A percentile compares a stretch with the other conserved stretches of the same genome.
phyloP scores from a whole-genome alignment of 441 rosid genomes.

The Melastoma candidum region DNA sequence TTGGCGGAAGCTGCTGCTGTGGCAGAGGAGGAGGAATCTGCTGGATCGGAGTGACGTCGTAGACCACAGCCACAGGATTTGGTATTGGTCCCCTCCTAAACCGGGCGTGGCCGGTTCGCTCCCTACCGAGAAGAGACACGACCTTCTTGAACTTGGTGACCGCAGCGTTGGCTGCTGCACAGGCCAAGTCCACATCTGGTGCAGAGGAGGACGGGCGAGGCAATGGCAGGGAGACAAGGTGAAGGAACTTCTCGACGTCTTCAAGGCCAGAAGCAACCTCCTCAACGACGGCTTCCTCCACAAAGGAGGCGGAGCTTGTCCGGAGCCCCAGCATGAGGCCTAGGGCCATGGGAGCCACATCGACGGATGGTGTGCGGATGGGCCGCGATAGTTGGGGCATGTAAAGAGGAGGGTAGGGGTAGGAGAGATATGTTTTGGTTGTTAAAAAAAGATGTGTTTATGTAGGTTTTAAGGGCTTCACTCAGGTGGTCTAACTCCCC shows the following conservation, averaged over 20 bases:
- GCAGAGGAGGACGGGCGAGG: constrained; percentile 19
- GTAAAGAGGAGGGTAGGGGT: too few species aligned
- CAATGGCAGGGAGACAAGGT: constrained; percentile 40
- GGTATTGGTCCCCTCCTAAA: constrained; percentile 56
- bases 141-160: constrained; percentile 75
- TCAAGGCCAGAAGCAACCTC: constrained; percentile 86
- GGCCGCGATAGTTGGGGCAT: too few species aligned
- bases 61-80: constrained; percentile 13
- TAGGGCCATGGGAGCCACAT: constrained; percentile 49
- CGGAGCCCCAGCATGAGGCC: constrained; percentile 52
- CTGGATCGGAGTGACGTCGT: constrained; percentile 56
- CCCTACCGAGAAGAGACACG: constrained; percentile 69
- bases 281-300: constrained; percentile 58
- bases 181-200: constrained; percentile 45
- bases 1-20: background rate
- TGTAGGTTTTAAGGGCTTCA: too few species aligned
- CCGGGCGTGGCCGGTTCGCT: constrained; percentile 88
- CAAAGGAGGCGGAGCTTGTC: constrained; percentile 19
- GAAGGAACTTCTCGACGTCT: constrained; percentile 59
- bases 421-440: too few species aligned
- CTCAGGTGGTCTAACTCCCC: too few species aligned
- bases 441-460: too few species aligned
- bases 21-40: constrained; percentile 33
- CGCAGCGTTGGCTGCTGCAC: constrained; percentile 52
- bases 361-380: too few species aligned